Evolutionary conservation across 192 early-diverging fungal species (phyloP).

Genomic region (Gryganskiella cystojenkinii): DNA sequence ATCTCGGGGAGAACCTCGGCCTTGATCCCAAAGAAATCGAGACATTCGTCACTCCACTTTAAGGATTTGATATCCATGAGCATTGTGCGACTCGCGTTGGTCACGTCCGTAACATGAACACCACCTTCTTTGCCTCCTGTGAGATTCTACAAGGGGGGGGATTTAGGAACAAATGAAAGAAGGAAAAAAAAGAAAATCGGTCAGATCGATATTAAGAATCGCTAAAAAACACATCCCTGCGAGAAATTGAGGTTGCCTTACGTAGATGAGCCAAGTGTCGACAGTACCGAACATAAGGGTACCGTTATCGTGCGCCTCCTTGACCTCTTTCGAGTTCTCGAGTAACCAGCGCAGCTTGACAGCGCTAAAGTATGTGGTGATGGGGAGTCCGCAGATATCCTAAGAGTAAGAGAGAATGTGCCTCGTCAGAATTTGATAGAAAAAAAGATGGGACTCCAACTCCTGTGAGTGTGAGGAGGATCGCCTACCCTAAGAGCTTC

Average conservation of each 20-base stretch:
- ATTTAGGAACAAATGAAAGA: background rate
- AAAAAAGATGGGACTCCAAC: background rate
- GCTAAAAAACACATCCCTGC: no score
- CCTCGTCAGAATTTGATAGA: no score
- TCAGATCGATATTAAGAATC: background rate
- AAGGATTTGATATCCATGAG: slow-evolving; percentile 88
- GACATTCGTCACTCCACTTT: slow-evolving; percentile 81
- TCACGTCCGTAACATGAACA: slow-evolving; percentile 88
- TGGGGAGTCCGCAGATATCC: slow-evolving; percentile 82
- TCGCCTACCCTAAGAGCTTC: slow-evolving; percentile 46
- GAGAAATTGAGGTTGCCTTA: no score
- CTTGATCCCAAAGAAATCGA: slow-evolving; percentile 82
- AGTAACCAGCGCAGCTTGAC: slow-evolving; percentile 95
- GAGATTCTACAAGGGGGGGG: slow-evolving; percentile 67
- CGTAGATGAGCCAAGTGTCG: slow-evolving; percentile 95
- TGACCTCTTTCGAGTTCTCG: slow-evolving; percentile 79
- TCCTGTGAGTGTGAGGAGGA: background rate
- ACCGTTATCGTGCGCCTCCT: slow-evolving; percentile 77
- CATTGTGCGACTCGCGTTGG: slow-evolving; percentile 96
- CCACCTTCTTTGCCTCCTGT: slow-evolving; percentile 82
- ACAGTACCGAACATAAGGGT: slow-evolving; percentile 88
- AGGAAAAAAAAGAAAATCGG: background rate
- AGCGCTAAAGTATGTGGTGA: slow-evolving; percentile 93
- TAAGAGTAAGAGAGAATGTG: no score
- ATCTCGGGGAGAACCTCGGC: slow-evolving; percentile 79